Base-by-base conservation (phyloP, 371 early-diverging fungal species). In the Rhizopus sp. region DNA sequence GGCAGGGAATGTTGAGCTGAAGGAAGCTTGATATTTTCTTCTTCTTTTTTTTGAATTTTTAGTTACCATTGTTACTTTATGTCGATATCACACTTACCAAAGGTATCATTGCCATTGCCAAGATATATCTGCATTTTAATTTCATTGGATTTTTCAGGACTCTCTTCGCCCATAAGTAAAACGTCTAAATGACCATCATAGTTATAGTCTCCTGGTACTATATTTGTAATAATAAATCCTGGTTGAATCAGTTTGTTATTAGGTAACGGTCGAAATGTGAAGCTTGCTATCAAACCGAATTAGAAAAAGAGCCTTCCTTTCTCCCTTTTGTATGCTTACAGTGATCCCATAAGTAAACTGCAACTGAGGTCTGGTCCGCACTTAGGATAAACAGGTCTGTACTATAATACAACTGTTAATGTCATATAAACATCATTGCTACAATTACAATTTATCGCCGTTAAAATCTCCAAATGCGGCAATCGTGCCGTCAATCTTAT, bases 391-490 rank as follows among this genome's bases (percentile, higher is more conserved):
- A 88, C 12, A 94, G 46, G 62, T 94, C 94, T n/a, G 91, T 89
- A 55, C 89, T 89, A 57, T 41, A 45, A 9, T 10, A 17, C 15
- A 16, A 9, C 8, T 35, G 8, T 38, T 1, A 38, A 13, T 38
- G 2, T 13, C 39, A 8, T 38, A 2, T 13, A 12, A 15, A 7
- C 15, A 7, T 45, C 17, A 8, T 12, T 47, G 15, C 13, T n/a
- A 34, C 33, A 4, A 60, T 60, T 73, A 88, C 88, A 69, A 84
- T 67, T 93, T 92, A 66, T 90, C 92, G 15, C 83, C 85, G 68
- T 91, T 88, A 39, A 91, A 88, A 68, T 93, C 94, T 17, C 85
- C 93, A 78, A 91, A 92, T 0, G 93, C 94, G 16, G 85, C 88
- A 10, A 90, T 78, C 5, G 88, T 84, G 23, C 93, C 94, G 37